phyloP scores from a whole-genome alignment of 495 filamentous ascomycete genomes.

The Podospora pseudoanserina region DNA sequence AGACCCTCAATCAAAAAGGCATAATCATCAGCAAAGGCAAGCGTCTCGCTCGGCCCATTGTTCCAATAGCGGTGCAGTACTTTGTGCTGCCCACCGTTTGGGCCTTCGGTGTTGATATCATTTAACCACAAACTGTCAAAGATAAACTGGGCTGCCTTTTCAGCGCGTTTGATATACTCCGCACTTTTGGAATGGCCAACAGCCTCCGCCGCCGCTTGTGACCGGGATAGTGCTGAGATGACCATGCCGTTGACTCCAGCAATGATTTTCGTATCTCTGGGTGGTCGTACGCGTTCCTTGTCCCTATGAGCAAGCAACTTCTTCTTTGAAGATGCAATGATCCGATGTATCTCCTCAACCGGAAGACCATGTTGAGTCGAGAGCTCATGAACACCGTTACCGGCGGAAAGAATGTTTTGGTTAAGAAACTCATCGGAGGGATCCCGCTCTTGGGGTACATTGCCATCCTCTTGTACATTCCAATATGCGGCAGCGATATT shows the following conservation, averaged over 20 bases:
- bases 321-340: constrained; percentile 63
- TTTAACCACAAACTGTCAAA: constrained; percentile 71
- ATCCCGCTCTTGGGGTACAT: constrained; percentile 79
- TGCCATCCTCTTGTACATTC: constrained; percentile 83
- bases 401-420: constrained; percentile 56
- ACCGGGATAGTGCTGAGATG: constrained; percentile 75
- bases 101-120: constrained; percentile 26
- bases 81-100: constrained; percentile 18
- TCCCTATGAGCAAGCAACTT: constrained; percentile 73
- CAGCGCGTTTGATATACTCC: constrained; percentile 61
- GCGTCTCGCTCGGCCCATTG: constrained; percentile 63
- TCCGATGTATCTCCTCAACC: constrained; percentile 65
- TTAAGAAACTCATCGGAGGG: constrained; percentile 93
- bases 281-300: constrained; percentile 71
- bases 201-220: constrained; percentile 60
- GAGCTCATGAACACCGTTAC: constrained; percentile 57
- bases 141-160: constrained; percentile 71
- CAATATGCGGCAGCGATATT: constrained; percentile 79
- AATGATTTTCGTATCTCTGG: constrained; percentile 87
- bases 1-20: constrained; percentile 83
- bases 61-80: constrained; percentile 70
- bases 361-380: constrained; percentile 75
- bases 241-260: constrained; percentile 86
- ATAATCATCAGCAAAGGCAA: constrained; percentile 92
- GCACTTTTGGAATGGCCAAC: constrained; percentile 53